These are phyloP conservation scores for Exophiala spinifera DNA, from an alignment of 2,329 filamentous ascomycete species.

Conservation along the genomic window DNA sequence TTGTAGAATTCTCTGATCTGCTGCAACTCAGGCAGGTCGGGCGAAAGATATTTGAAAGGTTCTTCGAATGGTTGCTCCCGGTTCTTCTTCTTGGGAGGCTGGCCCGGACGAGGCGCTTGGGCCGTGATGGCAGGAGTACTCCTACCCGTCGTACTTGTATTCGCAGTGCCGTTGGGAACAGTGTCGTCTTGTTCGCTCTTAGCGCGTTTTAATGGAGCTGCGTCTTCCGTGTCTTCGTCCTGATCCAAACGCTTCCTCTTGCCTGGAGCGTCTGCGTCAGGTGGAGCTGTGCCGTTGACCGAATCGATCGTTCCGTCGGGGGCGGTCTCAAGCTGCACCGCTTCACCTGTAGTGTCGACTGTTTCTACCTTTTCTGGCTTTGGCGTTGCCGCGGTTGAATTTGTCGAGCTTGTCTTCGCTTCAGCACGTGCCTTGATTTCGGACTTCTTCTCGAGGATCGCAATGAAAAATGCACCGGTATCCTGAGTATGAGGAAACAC, in stretches of 20 bases:
- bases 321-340: constrained; percentile 9
- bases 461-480: constrained; percentile 96
- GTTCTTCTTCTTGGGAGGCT: constrained; percentile 36
- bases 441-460: constrained; percentile 84
- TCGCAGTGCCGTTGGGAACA: neutral
- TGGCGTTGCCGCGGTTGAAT: constrained; percentile 6
- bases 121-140: neutral
- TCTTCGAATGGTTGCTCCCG: constrained; percentile 66
- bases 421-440: constrained; percentile 65
- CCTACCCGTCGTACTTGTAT: too few species aligned
- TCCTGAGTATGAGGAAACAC: constrained; percentile 95
- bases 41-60: constrained; percentile 80
- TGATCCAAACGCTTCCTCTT: constrained; percentile 26
- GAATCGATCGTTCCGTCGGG: constrained; percentile 33
- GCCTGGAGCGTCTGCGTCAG: constrained; percentile 22
- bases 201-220: constrained; percentile 18
- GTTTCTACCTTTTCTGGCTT: constrained; percentile 36
- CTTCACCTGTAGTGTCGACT: constrained; percentile 39
- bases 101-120: neutral
- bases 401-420: constrained; percentile 58
- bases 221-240: constrained; percentile 13
- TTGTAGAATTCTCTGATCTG: constrained; percentile 82
- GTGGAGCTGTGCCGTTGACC: constrained; percentile 35
- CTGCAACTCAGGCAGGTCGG: constrained; percentile 69
- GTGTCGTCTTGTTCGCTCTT: constrained; percentile 19